Evolutionary conservation across 1,284 basidiomycete species (phyloP), one percentile per base, ranked within the genome.

Genomic region (Thecaphora thlaspeos): DNA sequence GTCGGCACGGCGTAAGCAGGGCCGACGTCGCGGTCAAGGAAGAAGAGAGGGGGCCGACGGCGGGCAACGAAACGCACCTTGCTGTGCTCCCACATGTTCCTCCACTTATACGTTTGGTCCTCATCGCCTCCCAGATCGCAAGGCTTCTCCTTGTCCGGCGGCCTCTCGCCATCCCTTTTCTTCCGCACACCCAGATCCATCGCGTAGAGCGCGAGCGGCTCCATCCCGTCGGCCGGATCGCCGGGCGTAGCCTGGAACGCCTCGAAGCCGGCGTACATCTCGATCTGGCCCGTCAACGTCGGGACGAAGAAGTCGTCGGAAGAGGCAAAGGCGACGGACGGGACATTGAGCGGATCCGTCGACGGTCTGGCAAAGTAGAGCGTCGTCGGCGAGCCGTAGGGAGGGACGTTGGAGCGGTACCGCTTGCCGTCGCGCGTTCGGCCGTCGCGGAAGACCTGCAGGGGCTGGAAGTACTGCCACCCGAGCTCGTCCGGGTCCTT

Each of bases 401-500:
- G 59, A 8, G 62, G 49, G 23, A 65, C 60, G 23, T 41, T 38
- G 9, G 62, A 65, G 14, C 57, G 42, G 38, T 65, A 65, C 9
- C 50, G 36, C n/a, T 61, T 54, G 37, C 62, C 62, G 10, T 11
- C 15, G 18, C 38, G 18, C 21, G 19, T 21, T 18, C 21, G 7
- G 3, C 38, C 38, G 32, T 64, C 62, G 37, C 55, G 57, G 15
- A 68, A 68, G 7, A 56, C 56, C 23, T 69, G 63, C 19, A 69
- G 48, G 1, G 72, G 72, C n/a, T 72, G 60, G 46, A 56, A 71
- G 48, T 70, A 75, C 45, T 56, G 47, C 71, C 71, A 73, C 3
- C 68, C 71, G 5, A 34, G 18, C 21, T 51, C 55, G 34, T 68
- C 58, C 4, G 71, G 66, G 15, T 23, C 21, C 30, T 50, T 53